Evolutionary conservation across 805 yeast genomes (phyloP).

Genomic region (Metschnikowia koreensis): DNA sequence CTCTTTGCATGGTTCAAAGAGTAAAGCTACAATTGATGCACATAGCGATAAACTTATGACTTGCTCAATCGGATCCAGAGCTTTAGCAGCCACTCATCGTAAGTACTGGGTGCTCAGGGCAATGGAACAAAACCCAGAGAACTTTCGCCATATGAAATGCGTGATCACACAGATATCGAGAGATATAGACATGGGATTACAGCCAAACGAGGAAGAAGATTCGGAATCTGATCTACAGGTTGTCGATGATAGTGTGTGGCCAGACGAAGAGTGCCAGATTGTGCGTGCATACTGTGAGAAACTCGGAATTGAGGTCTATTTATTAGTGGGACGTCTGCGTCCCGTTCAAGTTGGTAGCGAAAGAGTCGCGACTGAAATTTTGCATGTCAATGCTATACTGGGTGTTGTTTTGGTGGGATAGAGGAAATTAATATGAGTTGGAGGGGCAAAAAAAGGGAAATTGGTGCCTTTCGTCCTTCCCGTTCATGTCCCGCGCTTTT

Average conservation of each 20-base stretch:
- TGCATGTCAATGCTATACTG: constrained; percentile 39
- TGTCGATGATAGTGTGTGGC: not conserved
- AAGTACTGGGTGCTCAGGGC: constrained; percentile 27
- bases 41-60: constrained; percentile 18
- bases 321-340: constrained; percentile 21
- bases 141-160: constrained; percentile 32
- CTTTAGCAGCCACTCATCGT: constrained; percentile 17
- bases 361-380: constrained; percentile 44
- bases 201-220: not conserved
- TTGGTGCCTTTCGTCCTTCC: not conserved
- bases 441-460: not conserved
- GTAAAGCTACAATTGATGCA: constrained; percentile 14
- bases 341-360: constrained; percentile 42
- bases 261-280: constrained; percentile 24
- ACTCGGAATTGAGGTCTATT: constrained; percentile 46
- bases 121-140: constrained; percentile 17
- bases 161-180: constrained; percentile 29
- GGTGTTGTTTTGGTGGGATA: constrained; percentile 38
- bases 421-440: not conserved
- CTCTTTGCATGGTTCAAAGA: constrained; percentile 33
- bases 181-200: constrained; percentile 10
- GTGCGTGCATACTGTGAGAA: constrained; percentile 50
- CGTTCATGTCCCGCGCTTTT: not conserved
- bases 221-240: not conserved
- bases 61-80: constrained; percentile 14